Percentiles rank a stretch among this genome's conserved stretches.
These are phyloP conservation scores for Penicillium sp. DNA, from an alignment of 2,329 filamentous ascomycete genomes.

Conservation along the genomic window DNA sequence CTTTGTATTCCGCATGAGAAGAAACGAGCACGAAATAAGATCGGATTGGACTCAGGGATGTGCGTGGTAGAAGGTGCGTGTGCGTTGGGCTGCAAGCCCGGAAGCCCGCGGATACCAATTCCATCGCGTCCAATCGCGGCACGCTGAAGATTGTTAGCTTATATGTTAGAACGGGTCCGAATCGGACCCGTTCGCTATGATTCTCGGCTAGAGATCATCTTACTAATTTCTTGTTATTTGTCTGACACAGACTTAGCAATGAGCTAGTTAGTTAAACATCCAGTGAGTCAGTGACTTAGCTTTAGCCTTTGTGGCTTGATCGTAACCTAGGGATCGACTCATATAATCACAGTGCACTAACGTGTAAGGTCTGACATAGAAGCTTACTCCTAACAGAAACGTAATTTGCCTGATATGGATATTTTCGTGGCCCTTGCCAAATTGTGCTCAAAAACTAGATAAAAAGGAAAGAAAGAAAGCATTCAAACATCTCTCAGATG, in stretches of 20 bases:
- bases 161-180: slow-evolving; percentile 5
- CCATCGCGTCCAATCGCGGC: slow-evolving; percentile 20
- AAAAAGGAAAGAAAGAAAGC: no score
- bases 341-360: no score
- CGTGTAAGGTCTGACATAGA: no score
- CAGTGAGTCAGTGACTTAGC: neutral
- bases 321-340: neutral
- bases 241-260: neutral
- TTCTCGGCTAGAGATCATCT: neutral
- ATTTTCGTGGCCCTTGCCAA: no score
- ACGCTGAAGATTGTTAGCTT: slow-evolving; percentile 13
- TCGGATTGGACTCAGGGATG: slow-evolving; percentile 15
- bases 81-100: slow-evolving; percentile 17
- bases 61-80: slow-evolving; percentile 29
- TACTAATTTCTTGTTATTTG: neutral
- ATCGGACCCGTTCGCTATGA: slow-evolving; percentile 6
- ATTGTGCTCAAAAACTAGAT: no score
- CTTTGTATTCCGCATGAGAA: slow-evolving; percentile 21
- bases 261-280: neutral
- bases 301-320: neutral
- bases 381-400: no score
- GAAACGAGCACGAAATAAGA: neutral
- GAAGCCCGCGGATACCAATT: slow-evolving; percentile 30
- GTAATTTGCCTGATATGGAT: no score
- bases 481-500: no score